These are phyloP conservation scores for Domatiomyces globalis DNA, from an alignment of 2,329 filamentous ascomycete species.

Conservation along the genomic window DNA sequence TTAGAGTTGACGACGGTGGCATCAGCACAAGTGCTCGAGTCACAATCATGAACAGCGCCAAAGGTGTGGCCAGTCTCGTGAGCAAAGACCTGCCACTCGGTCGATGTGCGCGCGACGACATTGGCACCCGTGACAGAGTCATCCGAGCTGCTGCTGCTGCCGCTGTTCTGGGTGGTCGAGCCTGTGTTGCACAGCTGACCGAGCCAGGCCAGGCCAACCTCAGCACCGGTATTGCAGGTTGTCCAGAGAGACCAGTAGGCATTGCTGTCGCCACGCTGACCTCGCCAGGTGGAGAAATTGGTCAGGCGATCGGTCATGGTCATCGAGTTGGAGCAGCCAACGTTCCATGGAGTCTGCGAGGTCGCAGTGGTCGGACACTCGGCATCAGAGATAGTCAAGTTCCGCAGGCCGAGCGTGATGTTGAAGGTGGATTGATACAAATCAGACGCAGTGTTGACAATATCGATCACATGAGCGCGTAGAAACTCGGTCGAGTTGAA, in stretches of 20 bases:
- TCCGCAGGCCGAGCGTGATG: slow-evolving; percentile 78
- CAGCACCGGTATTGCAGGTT: slow-evolving; percentile 64
- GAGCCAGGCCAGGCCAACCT: slow-evolving; percentile 86
- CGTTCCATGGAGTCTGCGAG: slow-evolving; percentile 66
- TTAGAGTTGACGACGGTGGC: slow-evolving; percentile 45
- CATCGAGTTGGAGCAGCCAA: slow-evolving; percentile 48
- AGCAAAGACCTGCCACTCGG: slow-evolving; percentile 91
- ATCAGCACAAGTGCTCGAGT: slow-evolving; percentile 49
- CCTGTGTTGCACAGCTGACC: slow-evolving; percentile 64
- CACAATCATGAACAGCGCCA: slow-evolving; percentile 90
- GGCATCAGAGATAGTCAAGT: slow-evolving; percentile 61
- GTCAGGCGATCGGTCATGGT: slow-evolving; percentile 68
- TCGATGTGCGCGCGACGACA: slow-evolving; percentile 68
- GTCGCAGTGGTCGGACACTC: slow-evolving; percentile 59
- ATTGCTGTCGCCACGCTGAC: slow-evolving; percentile 60
- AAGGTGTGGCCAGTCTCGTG: slow-evolving; percentile 93
- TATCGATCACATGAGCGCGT: slow-evolving; percentile 59
- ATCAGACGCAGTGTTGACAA: slow-evolving; percentile 75
- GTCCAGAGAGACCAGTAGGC: slow-evolving; percentile 88
- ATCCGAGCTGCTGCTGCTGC: slow-evolving; percentile 34
- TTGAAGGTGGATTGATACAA: slow-evolving; percentile 89
- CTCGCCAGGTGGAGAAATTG: slow-evolving; percentile 79
- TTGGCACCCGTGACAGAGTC: slow-evolving; percentile 77
- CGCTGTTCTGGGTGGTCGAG: slow-evolving; percentile 39
- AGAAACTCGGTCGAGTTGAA: slow-evolving; percentile 55